A percentile compares a stretch with the other conserved stretches of the same genome.
Evolutionary conservation across 2,329 filamentous ascomycete species (phyloP).

Genomic region (Gnomoniopsis sp.): DNA sequence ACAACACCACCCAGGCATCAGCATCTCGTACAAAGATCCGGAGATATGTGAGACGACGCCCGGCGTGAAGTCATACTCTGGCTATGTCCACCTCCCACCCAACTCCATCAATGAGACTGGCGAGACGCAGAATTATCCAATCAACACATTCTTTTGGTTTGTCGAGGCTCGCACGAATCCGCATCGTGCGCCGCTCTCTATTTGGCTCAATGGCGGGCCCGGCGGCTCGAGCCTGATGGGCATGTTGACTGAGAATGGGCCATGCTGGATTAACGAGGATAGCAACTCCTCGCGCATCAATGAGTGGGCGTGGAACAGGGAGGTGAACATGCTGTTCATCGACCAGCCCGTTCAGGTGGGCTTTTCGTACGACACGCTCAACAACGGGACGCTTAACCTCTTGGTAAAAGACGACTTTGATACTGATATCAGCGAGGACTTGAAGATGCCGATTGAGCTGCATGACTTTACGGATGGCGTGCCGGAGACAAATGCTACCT

Average conservation of each 20-base stretch:
- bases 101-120: constrained; percentile 30
- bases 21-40: constrained; percentile 63
- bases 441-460: constrained; percentile 18
- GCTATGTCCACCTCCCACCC: constrained; percentile 56
- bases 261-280: constrained; percentile 46
- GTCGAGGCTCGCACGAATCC: constrained; percentile 47
- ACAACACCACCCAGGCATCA: constrained; percentile 55
- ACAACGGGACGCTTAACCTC: constrained; percentile 24
- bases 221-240: constrained; percentile 53
- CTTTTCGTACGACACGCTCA: constrained; percentile 27
- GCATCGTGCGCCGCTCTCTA: constrained; percentile 15
- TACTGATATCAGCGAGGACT: constrained; percentile 6
- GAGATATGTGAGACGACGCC: constrained; percentile 62
- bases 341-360: constrained; percentile 48
- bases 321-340: constrained; percentile 62
- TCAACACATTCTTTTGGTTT: constrained; percentile 67
- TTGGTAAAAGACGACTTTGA: constrained; percentile 5
- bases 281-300: constrained; percentile 48
- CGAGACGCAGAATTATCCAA: constrained; percentile 39
- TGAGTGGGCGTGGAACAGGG: constrained; percentile 58
- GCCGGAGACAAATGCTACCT: constrained; percentile 16
- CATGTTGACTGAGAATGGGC: constrained; percentile 51
- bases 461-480: constrained; percentile 9
- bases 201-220: constrained; percentile 53
- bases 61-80: constrained; percentile 60